Conservation (phyloP, 441 rosid genomes). For the Hura crepitans region DNA sequence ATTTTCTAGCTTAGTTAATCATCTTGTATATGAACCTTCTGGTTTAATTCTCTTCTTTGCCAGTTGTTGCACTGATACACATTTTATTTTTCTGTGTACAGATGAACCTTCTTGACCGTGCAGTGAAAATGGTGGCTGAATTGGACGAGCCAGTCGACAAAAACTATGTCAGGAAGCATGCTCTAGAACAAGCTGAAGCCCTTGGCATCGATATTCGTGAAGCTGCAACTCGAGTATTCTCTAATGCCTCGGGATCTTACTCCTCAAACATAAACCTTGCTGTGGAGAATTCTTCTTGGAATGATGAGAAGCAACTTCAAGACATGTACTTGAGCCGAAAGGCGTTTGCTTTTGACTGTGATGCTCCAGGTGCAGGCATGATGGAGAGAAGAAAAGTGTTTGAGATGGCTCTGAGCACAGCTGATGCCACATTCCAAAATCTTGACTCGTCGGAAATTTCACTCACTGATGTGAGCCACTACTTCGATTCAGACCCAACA, state of each 20-base stretch:
- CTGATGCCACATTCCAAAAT: conserved; percentile 97
- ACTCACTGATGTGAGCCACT: conserved; percentile 94
- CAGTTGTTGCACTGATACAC: neutral
- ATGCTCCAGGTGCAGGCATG: conserved; percentile 97
- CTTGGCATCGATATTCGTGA: conserved; percentile 78
- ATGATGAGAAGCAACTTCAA: conserved; percentile 99
- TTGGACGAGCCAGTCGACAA: conserved; percentile 83
- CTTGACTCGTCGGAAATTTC: conserved; percentile 96
- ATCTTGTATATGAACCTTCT: too few relatives aligned
- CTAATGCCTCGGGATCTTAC: conserved; percentile 91
- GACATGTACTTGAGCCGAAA: conserved; percentile 97
- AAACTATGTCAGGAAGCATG: conserved; percentile 89
- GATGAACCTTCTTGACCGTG: conserved; percentile 98
- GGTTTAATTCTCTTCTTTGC: neutral
- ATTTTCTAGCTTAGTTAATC: neutral
- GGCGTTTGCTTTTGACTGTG: conserved; percentile 87
- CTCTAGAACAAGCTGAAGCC: conserved; percentile 78
- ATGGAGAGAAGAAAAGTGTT: conserved; percentile 84
- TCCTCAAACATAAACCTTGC: conserved; percentile 89
- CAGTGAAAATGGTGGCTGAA: conserved; percentile 97
- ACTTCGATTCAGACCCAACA: conserved; percentile 96
- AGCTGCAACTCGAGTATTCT: conserved; percentile 89
- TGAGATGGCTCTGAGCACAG: conserved; percentile 92
- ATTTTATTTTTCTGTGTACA: conserved; percentile 26
- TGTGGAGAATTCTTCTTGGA: conserved; percentile 97